These are phyloP conservation scores for Ogataea allantospora DNA, from an alignment of 805 yeast genomes.

Conservation along the genomic window DNA sequence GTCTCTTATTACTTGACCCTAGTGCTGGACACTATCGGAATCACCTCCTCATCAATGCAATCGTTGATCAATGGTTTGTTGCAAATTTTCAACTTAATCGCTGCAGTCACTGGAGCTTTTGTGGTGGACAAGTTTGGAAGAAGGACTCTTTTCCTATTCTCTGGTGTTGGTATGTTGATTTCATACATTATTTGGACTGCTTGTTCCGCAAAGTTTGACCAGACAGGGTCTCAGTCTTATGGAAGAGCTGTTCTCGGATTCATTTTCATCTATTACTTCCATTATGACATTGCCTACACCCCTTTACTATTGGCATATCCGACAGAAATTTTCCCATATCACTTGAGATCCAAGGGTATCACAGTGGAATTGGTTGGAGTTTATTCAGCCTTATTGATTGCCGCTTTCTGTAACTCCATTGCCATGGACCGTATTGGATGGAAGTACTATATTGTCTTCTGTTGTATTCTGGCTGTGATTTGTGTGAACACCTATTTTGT, in stretches of 20 bases:
- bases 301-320: constrained; percentile 46
- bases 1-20: constrained; percentile 43
- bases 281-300: constrained; percentile 44
- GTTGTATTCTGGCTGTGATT: constrained; percentile 31
- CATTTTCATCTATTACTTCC: constrained; percentile 33
- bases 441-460: constrained; percentile 38
- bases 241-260: constrained; percentile 25
- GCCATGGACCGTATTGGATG: constrained; percentile 40
- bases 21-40: constrained; percentile 54
- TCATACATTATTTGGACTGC: constrained; percentile 45
- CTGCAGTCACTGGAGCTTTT: constrained; percentile 32
- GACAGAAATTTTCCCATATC: constrained; percentile 53
- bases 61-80: constrained; percentile 51
- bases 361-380: constrained; percentile 31
- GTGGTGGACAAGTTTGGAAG: constrained; percentile 35
- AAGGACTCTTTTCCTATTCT: constrained; percentile 37
- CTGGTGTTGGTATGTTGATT: constrained; percentile 37
- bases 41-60: constrained; percentile 45
- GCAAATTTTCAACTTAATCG: constrained; percentile 44
- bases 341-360: constrained; percentile 63
- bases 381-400: constrained; percentile 22
- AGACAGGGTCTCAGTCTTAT: constrained; percentile 19
- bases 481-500: constrained; percentile 30
- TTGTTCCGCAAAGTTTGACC: constrained; percentile 40
- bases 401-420: constrained; percentile 32